Evolutionary conservation across 2,329 filamentous ascomycete genomes (phyloP), one percentile per base, ranked within the genome.

Genomic region (Neobulgaria alba): DNA sequence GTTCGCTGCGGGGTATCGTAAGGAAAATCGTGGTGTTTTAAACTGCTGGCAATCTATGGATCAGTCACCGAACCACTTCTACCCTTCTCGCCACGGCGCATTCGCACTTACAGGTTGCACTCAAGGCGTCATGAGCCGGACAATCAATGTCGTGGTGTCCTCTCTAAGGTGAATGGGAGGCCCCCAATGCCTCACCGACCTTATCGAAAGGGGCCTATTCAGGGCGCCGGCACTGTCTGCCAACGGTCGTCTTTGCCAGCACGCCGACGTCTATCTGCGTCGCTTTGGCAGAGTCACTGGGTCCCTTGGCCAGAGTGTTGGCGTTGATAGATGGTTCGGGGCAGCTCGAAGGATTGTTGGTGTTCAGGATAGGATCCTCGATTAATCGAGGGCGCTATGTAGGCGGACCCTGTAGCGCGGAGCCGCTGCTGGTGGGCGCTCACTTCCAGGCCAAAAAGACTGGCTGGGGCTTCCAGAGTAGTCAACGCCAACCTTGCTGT

Each of bases 1-100:
- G 33, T 31, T 47, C n/a, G 46, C 42, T 41, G 51, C 50, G 51
- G 54, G 55, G 55, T 57, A 56, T 55, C 43, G 46, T 49, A 45
- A 52, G 50, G 36, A 47, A 51, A 48, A 49, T 48, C 39, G 49
- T 51, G 34, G 41, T 36, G 47, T 46, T 46, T 47, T 39, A 48
- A 51, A 37, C 33, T 15, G 23, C 29, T 16, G 18, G 23, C 7
- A n/a, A n/a, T n/a, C n/a, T 26, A 7, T 26, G 23, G 7, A 26
- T 26, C 23, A 26, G 23, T 26, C 23, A 26, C 23, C 23, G 23
- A 12, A n/a, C n/a, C n/a, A n/a, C n/a, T n/a, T n/a, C n/a, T n/a
- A n/a, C n/a, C n/a, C n/a, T n/a, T n/a, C n/a, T n/a, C n/a, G n/a
- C n/a, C n/a, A n/a, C n/a, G n/a, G n/a, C n/a, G n/a, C n/a, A n/a